Evolutionary conservation across 2,329 filamentous ascomycete genomes (phyloP), one percentile per base, ranked within the genome.

Genomic region (Diplodia mutila): DNA sequence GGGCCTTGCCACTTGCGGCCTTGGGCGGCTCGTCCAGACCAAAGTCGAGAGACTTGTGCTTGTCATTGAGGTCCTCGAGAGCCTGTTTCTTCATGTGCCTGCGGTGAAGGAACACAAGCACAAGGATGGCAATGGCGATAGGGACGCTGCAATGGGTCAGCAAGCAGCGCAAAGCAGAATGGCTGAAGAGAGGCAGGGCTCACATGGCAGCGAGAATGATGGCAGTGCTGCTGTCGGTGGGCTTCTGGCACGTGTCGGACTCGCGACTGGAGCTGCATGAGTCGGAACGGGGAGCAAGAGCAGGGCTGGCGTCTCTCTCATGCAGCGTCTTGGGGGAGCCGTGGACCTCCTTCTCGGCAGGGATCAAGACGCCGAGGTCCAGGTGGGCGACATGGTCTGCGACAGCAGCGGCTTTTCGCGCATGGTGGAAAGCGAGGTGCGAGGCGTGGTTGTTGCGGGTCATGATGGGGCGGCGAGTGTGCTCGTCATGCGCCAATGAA

Each of bases 1-100:
- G 80, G 63, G 74, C 73, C 48, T 57, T 61, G 25, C 66, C 57
- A 3, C 14, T n/a, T 23, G 64, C 34, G 25, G 39, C 32, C 53
- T 59, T 59, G 61, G 61, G 23, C 67, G 75, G 70, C 46, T 75
- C 69, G 67, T 90, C 92, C 75, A 97, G 80, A 42, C 95, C 95
- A 76, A 97, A 99, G 78, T 99, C 95, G 75, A 98, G 85, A 0
- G 93, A 95, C 75, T 91, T 94, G 79, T 96, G 92, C 72, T 92
- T 92, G 78, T 97, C 94, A 70, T 91, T 88, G 21, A 86, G 85
- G 80, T 99, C 95, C 80, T 99, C 95, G 68, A 85, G 81, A 66
- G 84, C 84, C 70, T 93, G 84, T 74, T 88, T 93, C 76, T 86
- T 88, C 48, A 91, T 80, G 74, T 93, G 91, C 77, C 92, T 87